A percentile compares a stretch with the other conserved stretches of the same genome.
phyloP scores from a whole-genome alignment of 2,329 filamentous ascomycete species.

The Grosmannia serpens region DNA sequence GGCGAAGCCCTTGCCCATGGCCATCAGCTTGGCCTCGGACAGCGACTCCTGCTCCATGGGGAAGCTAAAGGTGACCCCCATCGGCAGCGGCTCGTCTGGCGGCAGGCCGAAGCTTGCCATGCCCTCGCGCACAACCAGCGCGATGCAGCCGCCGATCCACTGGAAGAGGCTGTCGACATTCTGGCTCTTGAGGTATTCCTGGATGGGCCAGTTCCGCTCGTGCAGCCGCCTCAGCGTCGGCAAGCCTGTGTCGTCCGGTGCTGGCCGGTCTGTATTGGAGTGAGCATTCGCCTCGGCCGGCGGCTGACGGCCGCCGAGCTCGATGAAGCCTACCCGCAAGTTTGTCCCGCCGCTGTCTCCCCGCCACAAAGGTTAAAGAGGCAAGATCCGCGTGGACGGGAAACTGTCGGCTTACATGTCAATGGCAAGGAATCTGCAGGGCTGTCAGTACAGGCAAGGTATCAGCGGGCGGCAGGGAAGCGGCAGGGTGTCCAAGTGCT shows the following conservation, averaged over 20 bases:
- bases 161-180: conserved; percentile 63
- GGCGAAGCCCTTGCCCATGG: conserved; percentile 61
- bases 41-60: conserved; percentile 55
- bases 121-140: conserved; percentile 55
- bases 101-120: conserved; percentile 30
- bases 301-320: conserved; percentile 30
- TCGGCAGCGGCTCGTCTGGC: conserved; percentile 36
- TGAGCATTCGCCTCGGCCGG: neutral
- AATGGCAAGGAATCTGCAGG: conserved; percentile 44
- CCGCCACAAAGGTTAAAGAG: conserved; percentile 13
- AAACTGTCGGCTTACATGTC: conserved; percentile 42
- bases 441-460: neutral
- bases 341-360: conserved; percentile 52
- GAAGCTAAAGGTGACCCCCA: conserved; percentile 62
- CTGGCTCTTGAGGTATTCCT: conserved; percentile 60
- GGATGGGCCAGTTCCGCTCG: conserved; percentile 65
- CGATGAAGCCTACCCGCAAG: conserved; percentile 55
- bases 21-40: conserved; percentile 50
- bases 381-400: neutral
- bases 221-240: conserved; percentile 40
- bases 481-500: conserved; percentile 17
- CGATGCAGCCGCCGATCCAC: conserved; percentile 74
- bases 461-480: neutral
- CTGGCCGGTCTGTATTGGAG: conserved; percentile 6
- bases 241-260: neutral